phyloP scores from a whole-genome alignment of 169 alveolate genomes.

The Condylostoma magnum region DNA sequence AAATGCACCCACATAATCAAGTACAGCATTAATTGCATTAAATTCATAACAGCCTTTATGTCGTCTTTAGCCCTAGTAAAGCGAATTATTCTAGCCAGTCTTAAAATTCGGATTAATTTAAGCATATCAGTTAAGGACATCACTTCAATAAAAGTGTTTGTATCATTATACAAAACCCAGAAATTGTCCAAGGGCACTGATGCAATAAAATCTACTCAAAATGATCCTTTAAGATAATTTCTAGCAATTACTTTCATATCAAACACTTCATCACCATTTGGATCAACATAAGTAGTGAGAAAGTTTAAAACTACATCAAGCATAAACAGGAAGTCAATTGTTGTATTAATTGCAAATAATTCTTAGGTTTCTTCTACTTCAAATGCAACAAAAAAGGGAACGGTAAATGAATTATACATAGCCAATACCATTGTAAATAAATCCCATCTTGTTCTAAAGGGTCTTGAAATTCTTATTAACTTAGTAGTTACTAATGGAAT shows the following conservation, averaged over 20 bases:
- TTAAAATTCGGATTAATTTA: conserved; percentile 39
- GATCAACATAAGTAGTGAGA: conserved; percentile 43
- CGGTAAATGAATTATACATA: conserved; percentile 29
- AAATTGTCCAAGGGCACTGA: conserved; percentile 43
- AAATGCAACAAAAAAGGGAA: conserved; percentile 50
- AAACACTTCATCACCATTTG: conserved; percentile 46
- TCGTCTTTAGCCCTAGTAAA: conserved; percentile 35
- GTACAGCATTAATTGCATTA: conserved; percentile 36
- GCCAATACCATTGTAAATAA: conserved; percentile 45
- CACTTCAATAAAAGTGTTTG: background rate
- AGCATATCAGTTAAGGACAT: conserved; percentile 33
- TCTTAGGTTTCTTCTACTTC: background rate
- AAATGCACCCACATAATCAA: conserved; percentile 47
- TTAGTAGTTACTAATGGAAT: too few species aligned
- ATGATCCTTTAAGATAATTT: conserved; percentile 29
- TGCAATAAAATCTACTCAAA: conserved; percentile 43
- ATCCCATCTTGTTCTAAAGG: conserved; percentile 47
- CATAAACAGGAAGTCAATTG: conserved; percentile 35
- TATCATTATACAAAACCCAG: background rate
- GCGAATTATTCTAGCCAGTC: conserved; percentile 40
- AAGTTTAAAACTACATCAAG: conserved; percentile 42
- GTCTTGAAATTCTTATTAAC: background rate
- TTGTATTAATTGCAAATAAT: conserved; percentile 9
- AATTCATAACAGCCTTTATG: conserved; percentile 29
- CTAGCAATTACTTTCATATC: conserved; percentile 32